Base-by-base conservation (phyloP, 2,329 filamentous ascomycete species). In the Pestalotiopsis sp. region DNA sequence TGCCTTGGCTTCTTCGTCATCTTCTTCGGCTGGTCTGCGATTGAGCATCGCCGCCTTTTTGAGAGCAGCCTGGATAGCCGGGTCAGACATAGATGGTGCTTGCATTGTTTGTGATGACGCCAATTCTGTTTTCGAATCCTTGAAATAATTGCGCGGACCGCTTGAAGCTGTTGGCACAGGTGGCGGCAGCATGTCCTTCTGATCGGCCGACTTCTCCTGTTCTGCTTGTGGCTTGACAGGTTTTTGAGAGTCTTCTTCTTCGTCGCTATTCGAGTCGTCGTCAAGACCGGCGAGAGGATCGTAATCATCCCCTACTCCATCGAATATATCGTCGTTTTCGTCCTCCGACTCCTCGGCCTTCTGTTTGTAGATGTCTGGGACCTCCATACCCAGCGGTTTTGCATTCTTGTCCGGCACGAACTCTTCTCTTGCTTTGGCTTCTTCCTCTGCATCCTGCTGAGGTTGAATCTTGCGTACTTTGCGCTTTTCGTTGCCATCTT, bases 51-150 rank as follows among this genome's bases (percentile, higher is more conserved):
- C 92, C 11, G 95, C 95, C 79, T 94, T 94, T 80, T 94, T 93
- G 75, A 99, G 87, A 0, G 94, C 94, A 3, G 93, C 94, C 72
- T 94, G 86, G 71, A 97, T 91, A 2, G 92, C 89, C 2, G 94
- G 92, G 75, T 98, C 94, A 31, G 86, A 87, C 75, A 91, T 87
- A 4, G 88, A 89, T 1, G 87, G 86, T 2, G 82, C 81, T 70
- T 84, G 85, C 62, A 82, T 80, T 14, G 79, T 78, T 71, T 88
- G 83, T 59, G 87, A 84, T 1, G 87, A 87, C 17, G 88, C 82
- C 56, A 90, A 82, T 3, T 80, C 81, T 0, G 84, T 85, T 75
- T 86, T 89, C 56, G 86, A 83, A 69, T 86, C 88, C 78, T 87
- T 82, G 78, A 92, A 92, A 77, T 91, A 92, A 75, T 90, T 91